phyloP scores from a whole-genome alignment of 2,329 filamentous ascomycete genomes.

The Colletotrichum karsti region DNA sequence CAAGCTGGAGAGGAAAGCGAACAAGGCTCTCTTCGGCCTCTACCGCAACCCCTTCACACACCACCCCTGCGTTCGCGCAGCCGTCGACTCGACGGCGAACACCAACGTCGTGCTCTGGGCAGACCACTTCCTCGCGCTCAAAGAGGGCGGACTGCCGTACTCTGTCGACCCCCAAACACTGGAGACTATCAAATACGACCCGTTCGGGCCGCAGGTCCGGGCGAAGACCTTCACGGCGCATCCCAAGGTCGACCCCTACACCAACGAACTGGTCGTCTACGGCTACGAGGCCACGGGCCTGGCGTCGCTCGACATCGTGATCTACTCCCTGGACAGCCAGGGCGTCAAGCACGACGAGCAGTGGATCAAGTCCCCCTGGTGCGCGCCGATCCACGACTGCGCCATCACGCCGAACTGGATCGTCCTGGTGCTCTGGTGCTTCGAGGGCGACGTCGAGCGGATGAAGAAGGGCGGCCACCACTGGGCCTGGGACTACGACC shows the following conservation, averaged over 20 bases:
- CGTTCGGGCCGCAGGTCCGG: slow-evolving; percentile 44
- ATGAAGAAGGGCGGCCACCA: slow-evolving; percentile 46
- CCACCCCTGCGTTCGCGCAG: slow-evolving; percentile 40
- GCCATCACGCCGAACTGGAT: slow-evolving; percentile 47
- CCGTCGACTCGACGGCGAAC: slow-evolving; percentile 51
- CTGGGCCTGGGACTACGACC: slow-evolving; percentile 43
- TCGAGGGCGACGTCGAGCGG: slow-evolving; percentile 42
- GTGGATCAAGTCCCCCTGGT: slow-evolving; percentile 59
- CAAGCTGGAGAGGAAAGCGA: slow-evolving; percentile 43
- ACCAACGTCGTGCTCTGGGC: slow-evolving; percentile 61
- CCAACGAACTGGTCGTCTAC: slow-evolving; percentile 47
- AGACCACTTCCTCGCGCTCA: slow-evolving; percentile 54
- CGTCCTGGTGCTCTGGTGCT: slow-evolving; percentile 44
- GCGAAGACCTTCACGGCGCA: slow-evolving; percentile 50
- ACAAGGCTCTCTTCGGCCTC: slow-evolving; percentile 43
- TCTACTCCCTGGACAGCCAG: slow-evolving; percentile 36
- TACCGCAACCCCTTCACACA: slow-evolving; percentile 51
- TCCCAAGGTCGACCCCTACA: slow-evolving; percentile 50
- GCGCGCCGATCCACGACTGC: slow-evolving; percentile 49
- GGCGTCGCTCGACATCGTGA: slow-evolving; percentile 44
- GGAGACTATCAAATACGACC: slow-evolving; percentile 47
- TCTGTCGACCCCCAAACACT: slow-evolving; percentile 48
- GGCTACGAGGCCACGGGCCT: slow-evolving; percentile 50
- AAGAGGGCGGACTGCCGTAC: slow-evolving; percentile 56
- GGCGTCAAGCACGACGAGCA: slow-evolving; percentile 55